phyloP scores from a whole-genome alignment of 129 eudicot species.

The Tagetes erecta region DNA sequence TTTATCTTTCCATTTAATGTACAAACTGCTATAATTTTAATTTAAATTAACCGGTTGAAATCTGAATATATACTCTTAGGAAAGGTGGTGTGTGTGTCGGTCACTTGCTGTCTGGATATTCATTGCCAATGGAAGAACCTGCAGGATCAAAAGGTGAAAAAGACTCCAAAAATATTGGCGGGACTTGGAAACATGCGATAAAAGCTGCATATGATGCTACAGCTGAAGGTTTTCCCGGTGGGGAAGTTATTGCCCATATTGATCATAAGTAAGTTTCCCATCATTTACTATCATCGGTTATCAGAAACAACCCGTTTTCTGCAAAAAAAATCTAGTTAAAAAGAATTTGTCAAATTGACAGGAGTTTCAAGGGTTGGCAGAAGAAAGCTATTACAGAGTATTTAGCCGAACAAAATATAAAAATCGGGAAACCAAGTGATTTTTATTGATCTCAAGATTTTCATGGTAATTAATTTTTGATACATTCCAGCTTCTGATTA shows the following conservation, averaged over 20 bases:
- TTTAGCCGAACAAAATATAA: constrained; percentile 51
- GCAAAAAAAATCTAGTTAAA: background rate
- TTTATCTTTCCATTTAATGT: background rate
- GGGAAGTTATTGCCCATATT: constrained; percentile 81
- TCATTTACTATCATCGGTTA: constrained; percentile 12
- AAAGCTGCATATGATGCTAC: constrained; percentile 81
- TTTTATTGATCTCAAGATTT: constrained; percentile 42
- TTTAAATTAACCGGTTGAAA: background rate
- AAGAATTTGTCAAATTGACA: constrained; percentile 27
- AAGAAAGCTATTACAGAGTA: constrained; percentile 74
- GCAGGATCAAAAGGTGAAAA: constrained; percentile 43
- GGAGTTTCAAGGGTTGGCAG: constrained; percentile 98
- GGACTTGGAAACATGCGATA: constrained; percentile 83
- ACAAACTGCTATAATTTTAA: background rate
- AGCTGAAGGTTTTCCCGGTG: constrained; percentile 78
- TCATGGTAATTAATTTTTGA: background rate
- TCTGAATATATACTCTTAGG: constrained; percentile 31
- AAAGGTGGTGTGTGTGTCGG: constrained; percentile 67
- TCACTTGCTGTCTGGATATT: constrained; percentile 84
- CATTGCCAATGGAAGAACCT: constrained; percentile 94
- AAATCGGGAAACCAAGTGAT: constrained; percentile 78
- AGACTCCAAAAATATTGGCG: constrained; percentile 50
- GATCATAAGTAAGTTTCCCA: constrained; percentile 71
- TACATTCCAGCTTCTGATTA: background rate
- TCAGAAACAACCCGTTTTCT: background rate